Evolutionary conservation across 495 filamentous ascomycete genomes (phyloP).

Genomic region (Halenospora varia): DNA sequence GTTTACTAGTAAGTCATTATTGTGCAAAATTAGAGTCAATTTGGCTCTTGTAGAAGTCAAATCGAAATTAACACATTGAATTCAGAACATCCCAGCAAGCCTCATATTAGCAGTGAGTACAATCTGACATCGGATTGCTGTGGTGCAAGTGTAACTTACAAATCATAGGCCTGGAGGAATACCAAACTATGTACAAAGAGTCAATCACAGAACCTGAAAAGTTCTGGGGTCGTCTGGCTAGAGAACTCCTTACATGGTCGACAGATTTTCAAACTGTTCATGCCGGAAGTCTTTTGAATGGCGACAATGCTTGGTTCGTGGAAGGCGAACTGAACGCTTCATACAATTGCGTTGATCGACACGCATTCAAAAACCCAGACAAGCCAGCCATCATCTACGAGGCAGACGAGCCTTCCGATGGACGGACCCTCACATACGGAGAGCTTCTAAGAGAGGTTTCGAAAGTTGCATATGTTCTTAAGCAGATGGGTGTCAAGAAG

Average conservation of each 20-base stretch:
- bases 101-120: constrained; percentile 48
- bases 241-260: constrained; percentile 88
- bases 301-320: constrained; percentile 91
- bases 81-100: constrained; percentile 55
- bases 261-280: constrained; percentile 89
- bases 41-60: background rate
- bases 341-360: constrained; percentile 96
- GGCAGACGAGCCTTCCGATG: constrained; percentile 85
- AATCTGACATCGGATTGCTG: too few species aligned
- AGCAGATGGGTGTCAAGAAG: constrained; percentile 93
- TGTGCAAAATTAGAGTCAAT: too few species aligned
- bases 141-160: background rate
- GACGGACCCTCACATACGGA: constrained; percentile 85
- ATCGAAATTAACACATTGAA: constrained; percentile 14
- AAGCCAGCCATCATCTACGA: constrained; percentile 97
- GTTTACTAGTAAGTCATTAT: constrained; percentile 62
- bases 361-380: constrained; percentile 88
- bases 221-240: constrained; percentile 85
- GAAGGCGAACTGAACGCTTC: constrained; percentile 92
- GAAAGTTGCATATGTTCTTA: constrained; percentile 77
- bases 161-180: constrained; percentile 64
- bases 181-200: constrained; percentile 90
- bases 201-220: constrained; percentile 87
- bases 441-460: constrained; percentile 94
- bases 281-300: constrained; percentile 69